Evolutionary conservation across 495 filamentous ascomycete species (phyloP).

Genomic region (Trichoderma virens): DNA sequence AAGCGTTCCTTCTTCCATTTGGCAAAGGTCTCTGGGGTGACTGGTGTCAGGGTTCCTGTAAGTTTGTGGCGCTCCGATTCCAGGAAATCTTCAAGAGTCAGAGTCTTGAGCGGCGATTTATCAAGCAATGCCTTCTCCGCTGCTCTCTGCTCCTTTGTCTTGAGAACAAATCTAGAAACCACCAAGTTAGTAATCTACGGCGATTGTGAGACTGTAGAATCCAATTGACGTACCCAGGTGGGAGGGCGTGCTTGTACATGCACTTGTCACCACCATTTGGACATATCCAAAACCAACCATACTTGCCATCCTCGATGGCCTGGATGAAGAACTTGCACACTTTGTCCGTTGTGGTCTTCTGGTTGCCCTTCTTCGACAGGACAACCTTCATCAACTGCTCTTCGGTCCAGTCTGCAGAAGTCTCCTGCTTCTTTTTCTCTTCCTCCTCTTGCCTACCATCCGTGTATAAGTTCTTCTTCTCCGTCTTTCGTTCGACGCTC

Average conservation of each 20-base stretch:
- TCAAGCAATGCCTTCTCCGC: constrained; percentile 97
- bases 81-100: constrained; percentile 95
- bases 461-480: constrained; percentile 88
- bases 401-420: constrained; percentile 94
- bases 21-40: constrained; percentile 84
- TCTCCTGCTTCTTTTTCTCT: constrained; percentile 83
- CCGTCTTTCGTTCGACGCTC: constrained; percentile 77
- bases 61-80: constrained; percentile 93
- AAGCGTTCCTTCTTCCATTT: constrained; percentile 92
- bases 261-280: constrained; percentile 96
- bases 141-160: constrained; percentile 94
- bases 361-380: constrained; percentile 93
- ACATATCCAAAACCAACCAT: constrained; percentile 98
- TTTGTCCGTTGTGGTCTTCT: constrained; percentile 91
- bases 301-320: constrained; percentile 95
- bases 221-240: constrained; percentile 63
- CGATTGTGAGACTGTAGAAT: neutral
- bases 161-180: constrained; percentile 71
- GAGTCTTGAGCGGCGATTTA: constrained; percentile 86
- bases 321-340: constrained; percentile 99
- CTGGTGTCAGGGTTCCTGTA: constrained; percentile 81
- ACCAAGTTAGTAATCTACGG: constrained; percentile 20
- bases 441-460: constrained; percentile 71
- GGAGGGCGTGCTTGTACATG: constrained; percentile 96
- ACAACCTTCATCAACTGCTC: constrained; percentile 89